Evolutionary conservation across 306 rosid genomes (phyloP).

Genomic region (Coriaria nepalensis): DNA sequence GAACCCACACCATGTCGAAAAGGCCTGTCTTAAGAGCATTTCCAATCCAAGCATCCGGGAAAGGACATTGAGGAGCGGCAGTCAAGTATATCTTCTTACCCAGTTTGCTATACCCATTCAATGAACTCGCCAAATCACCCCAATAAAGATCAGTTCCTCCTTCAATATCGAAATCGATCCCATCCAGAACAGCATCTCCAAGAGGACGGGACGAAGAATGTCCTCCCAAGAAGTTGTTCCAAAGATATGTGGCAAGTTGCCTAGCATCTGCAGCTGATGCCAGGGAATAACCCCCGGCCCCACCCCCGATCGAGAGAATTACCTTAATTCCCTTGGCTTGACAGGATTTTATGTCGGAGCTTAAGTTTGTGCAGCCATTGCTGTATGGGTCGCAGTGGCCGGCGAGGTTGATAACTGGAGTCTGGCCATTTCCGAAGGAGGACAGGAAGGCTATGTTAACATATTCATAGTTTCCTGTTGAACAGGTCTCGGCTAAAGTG

Average conservation of each 20-base stretch:
- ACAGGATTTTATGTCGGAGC: constrained; percentile 29
- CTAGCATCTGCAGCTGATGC: constrained; percentile 32
- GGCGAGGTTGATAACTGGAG: constrained; percentile 29
- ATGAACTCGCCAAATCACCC: constrained; percentile 41
- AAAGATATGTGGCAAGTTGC: constrained; percentile 35
- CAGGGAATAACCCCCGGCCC: constrained; percentile 36
- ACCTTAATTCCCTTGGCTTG: constrained; percentile 37
- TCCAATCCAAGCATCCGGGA: constrained; percentile 48
- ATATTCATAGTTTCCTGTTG: constrained; percentile 31
- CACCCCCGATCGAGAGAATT: constrained; percentile 46
- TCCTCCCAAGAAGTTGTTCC: constrained; percentile 56
- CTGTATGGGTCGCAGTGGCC: constrained; percentile 39
- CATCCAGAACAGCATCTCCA: constrained; percentile 42
- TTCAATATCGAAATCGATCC: constrained; percentile 53
- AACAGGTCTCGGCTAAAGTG: constrained; percentile 34
- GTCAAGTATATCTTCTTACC: constrained; percentile 37
- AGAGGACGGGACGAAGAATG: constrained; percentile 33
- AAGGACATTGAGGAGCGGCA: constrained; percentile 54
- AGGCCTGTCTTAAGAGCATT: constrained; percentile 36
- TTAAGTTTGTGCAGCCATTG: constrained; percentile 24
- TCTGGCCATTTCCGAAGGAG: constrained; percentile 36
- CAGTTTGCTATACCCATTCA: constrained; percentile 20
- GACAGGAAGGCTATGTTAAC: constrained; percentile 34
- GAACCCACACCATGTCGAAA: constrained; percentile 54
- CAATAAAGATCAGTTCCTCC: constrained; percentile 38